phyloP scores from a whole-genome alignment of 2,329 filamentous ascomycete species.

The Phialophora verrucosa region DNA sequence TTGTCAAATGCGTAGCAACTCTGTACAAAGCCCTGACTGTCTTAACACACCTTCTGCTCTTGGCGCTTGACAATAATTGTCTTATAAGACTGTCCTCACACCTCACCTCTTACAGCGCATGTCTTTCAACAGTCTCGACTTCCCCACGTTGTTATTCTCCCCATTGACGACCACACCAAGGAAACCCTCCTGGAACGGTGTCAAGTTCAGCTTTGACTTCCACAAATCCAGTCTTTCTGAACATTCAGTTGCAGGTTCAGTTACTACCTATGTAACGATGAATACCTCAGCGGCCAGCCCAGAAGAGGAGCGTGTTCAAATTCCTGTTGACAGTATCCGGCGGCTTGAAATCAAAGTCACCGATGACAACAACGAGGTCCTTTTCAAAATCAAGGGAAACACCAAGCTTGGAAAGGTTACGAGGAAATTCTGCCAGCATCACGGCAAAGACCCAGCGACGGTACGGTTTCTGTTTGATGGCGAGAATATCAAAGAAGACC shows the following conservation, averaged over 20 bases:
- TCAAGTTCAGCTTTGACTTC: not conserved
- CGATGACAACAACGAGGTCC: slow-evolving; percentile 99
- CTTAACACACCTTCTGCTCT: not conserved
- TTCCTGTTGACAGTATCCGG: not conserved
- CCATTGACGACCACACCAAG: not conserved
- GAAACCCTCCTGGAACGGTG: too few species aligned
- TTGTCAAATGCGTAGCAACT: not conserved
- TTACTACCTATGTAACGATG: not conserved
- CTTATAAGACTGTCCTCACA: not conserved
- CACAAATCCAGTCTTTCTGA: not conserved
- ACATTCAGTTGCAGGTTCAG: not conserved
- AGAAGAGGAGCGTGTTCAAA: not conserved
- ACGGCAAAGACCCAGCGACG: slow-evolving; percentile 82
- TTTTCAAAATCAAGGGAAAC: slow-evolving; percentile 99
- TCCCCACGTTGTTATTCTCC: not conserved
- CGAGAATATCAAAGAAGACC: slow-evolving; percentile 83
- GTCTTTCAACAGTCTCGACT: not conserved
- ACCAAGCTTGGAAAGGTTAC: slow-evolving; percentile 97
- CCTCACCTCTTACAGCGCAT: not conserved
- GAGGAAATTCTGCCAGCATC: slow-evolving; percentile 95
- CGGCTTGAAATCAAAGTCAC: slow-evolving; percentile 96
- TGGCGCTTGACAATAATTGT: not conserved
- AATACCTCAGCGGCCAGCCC: not conserved
- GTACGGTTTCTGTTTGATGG: slow-evolving; percentile 97
- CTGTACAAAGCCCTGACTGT: not conserved